A percentile compares a stretch with the other conserved stretches of the same genome.
Evolutionary conservation across 2,329 filamentous ascomycete species (phyloP).

Genomic region (Botrytis byssoidea): DNA sequence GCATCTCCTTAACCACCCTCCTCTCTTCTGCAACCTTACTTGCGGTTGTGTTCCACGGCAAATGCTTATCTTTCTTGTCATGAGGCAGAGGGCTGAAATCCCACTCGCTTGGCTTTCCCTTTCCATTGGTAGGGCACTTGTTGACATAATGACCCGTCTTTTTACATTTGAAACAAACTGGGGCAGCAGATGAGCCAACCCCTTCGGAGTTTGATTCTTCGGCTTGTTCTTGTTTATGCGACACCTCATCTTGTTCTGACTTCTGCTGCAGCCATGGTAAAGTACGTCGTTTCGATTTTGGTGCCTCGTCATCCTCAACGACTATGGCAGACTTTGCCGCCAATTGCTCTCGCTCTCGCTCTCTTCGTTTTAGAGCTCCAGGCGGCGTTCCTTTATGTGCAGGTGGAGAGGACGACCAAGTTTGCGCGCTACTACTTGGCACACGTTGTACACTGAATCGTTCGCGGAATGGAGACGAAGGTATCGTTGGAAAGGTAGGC

Average conservation of each 20-base stretch:
- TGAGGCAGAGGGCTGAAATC: constrained; percentile 43
- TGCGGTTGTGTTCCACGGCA: constrained; percentile 69
- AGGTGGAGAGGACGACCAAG: constrained; percentile 48
- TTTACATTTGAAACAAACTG: constrained; percentile 29
- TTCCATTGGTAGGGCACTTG: constrained; percentile 26
- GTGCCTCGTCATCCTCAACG: constrained; percentile 22
- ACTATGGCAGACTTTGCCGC: constrained; percentile 12
- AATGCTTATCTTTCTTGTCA: constrained; percentile 40
- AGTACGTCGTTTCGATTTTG: constrained; percentile 42
- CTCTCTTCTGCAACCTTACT: constrained; percentile 77
- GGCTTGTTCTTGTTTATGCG: constrained; percentile 25
- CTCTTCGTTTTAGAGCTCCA: constrained; percentile 24
- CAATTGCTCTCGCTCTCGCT: constrained; percentile 23
- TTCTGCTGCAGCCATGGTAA: constrained; percentile 36
- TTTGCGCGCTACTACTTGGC: constrained; percentile 34
- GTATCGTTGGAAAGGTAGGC: constrained; percentile 44
- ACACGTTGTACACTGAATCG: constrained; percentile 18
- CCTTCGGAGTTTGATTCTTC: constrained; percentile 24
- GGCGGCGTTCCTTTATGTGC: constrained; percentile 43
- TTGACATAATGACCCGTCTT: constrained; percentile 26
- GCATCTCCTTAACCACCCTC: constrained; percentile 67
- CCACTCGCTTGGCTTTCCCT: constrained; percentile 23
- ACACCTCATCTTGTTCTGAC: constrained; percentile 38
- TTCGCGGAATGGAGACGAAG: constrained; percentile 25
- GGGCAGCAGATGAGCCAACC: constrained; percentile 23